These are phyloP conservation scores for Chlorella sorokiniana DNA, from an alignment of 139 green algal genomes.

Conservation along the genomic window DNA sequence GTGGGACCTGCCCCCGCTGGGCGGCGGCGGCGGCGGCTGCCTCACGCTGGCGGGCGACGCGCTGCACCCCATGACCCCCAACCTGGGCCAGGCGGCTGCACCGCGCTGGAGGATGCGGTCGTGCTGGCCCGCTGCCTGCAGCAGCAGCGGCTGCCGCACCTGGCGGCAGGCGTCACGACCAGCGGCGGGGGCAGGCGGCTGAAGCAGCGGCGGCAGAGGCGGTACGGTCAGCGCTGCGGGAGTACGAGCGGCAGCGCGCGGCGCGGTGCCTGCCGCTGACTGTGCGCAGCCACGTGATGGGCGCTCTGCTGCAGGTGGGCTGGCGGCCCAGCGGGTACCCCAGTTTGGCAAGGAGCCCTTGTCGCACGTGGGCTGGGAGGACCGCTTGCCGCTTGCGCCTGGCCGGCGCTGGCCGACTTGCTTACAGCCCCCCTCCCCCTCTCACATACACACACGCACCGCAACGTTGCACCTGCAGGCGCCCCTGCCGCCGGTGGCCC, in stretches of 20 bases:
- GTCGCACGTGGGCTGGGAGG: too few species aligned
- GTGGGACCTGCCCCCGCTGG: constrained; percentile 31
- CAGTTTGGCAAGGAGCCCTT: too few species aligned
- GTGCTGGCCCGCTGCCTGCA: constrained; percentile 56
- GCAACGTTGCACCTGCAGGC: constrained; percentile 47
- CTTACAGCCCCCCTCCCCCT: not conserved
- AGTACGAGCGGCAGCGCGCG: constrained; percentile 58
- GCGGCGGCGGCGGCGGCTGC: constrained; percentile 27
- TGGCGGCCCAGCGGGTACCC: too few species aligned
- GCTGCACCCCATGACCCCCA: constrained; percentile 83
- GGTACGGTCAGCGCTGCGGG: constrained; percentile 46
- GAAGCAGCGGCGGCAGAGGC: not conserved
- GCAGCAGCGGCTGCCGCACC: not conserved
- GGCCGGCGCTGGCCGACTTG: not conserved
- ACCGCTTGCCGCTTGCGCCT: too few species aligned
- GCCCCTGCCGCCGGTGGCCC: constrained; percentile 49
- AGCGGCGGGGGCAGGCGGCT: not conserved
- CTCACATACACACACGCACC: too few species aligned
- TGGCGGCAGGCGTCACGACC: not conserved
- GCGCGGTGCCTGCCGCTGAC: constrained; percentile 50
- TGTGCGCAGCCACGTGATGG: constrained; percentile 54
- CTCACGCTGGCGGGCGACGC: constrained; percentile 80
- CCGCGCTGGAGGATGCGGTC: constrained; percentile 76
- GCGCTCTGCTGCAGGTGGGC: constrained; percentile 51
- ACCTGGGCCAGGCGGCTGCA: constrained; percentile 69